These are phyloP conservation scores for Thecaphora thlaspeos DNA, from an alignment of 1,284 basidiomycete species.

Conservation along the genomic window DNA sequence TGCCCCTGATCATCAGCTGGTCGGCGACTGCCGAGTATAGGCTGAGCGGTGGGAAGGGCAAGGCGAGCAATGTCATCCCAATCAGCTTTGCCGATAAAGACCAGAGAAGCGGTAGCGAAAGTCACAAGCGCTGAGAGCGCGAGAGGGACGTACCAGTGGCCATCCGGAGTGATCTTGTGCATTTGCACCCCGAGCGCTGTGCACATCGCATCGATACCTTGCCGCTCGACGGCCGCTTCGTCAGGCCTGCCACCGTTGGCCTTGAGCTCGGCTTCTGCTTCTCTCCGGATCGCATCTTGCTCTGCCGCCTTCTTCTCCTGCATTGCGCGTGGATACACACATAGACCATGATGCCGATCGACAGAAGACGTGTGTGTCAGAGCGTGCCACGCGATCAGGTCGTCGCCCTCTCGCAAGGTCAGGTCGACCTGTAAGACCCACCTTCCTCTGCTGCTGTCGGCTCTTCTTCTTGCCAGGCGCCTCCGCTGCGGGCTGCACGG, in stretches of 20 bases:
- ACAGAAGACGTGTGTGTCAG: too few relatives aligned
- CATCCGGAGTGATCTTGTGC: slow-evolving; percentile 78
- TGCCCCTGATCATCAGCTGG: slow-evolving; percentile 60
- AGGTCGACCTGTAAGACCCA: too few relatives aligned
- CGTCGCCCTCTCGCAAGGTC: too few relatives aligned
- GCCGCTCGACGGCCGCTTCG: slow-evolving; percentile 36
- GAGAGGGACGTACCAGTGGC: slow-evolving; percentile 67
- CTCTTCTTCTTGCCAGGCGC: slow-evolving; percentile 25
- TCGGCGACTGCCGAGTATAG: slow-evolving; percentile 90
- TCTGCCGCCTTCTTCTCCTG: slow-evolving; percentile 47
- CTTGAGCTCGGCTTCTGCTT: slow-evolving; percentile 41
- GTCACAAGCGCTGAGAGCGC: background rate
- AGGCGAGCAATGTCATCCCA: too few relatives aligned
- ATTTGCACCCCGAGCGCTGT: slow-evolving; percentile 30
- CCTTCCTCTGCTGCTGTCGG: slow-evolving; percentile 33
- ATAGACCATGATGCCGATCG: too few relatives aligned
- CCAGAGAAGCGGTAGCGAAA: background rate
- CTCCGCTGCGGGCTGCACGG: background rate
- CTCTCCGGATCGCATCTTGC: slow-evolving; percentile 27
- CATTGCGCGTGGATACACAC: background rate
- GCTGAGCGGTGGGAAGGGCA: slow-evolving; percentile 20
- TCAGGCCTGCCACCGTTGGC: slow-evolving; percentile 33
- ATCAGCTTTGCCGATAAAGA: too few relatives aligned
- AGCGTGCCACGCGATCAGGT: too few relatives aligned
- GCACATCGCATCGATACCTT: slow-evolving; percentile 41